Evolutionary conservation across 1,284 basidiomycete genomes (phyloP), one percentile per base, ranked within the genome.

Genomic region (Erythrobasidium hasegawianum): DNA sequence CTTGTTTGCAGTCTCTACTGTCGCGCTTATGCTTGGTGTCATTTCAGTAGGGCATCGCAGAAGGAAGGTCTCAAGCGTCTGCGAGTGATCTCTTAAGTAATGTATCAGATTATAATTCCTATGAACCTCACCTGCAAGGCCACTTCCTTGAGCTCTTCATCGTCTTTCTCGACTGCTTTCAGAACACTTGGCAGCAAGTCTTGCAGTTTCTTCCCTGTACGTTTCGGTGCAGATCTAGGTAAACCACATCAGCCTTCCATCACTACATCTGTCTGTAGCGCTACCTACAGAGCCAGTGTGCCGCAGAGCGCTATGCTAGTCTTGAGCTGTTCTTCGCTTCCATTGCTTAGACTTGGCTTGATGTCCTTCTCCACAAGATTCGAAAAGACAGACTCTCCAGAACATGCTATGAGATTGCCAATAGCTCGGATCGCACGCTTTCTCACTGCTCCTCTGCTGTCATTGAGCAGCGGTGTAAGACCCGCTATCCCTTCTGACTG

Each of bases 401-500:
- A 84, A 49, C 84, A 83, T 9, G 88, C 88, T 39, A 89, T 81
- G 76, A 71, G 71, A 57, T 61, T 68, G 71, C 78, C 79, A 47
- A 97, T 79, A 0, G 91, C 90, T 24, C 86, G 83, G 64, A 97
- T 93, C 1, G 89, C 87, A 61, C 91, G 87, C 79, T 96, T 96
- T 59, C 91, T 85, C 50, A 96, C 88, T 0, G 91, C 89, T 9
- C 88, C 83, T 7, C 91, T 86, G 10, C 85, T 73, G 75, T 90
- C 86, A 9, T 82, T 81, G 26, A 96, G 83, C 27, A 95, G 83
- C 39, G 87, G 86, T 0, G 86, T 84, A 53, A 96, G 83, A 14
- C 87, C 84, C 13, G 81, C 77, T 13, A 96, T 80, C 2, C 90
- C 87, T 16, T 85, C 74, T 14, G 73, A 74, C 65, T 83, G 82